phyloP scores from a whole-genome alignment of 2,329 filamentous ascomycete species.

The Aspergillus thermomutatus region DNA sequence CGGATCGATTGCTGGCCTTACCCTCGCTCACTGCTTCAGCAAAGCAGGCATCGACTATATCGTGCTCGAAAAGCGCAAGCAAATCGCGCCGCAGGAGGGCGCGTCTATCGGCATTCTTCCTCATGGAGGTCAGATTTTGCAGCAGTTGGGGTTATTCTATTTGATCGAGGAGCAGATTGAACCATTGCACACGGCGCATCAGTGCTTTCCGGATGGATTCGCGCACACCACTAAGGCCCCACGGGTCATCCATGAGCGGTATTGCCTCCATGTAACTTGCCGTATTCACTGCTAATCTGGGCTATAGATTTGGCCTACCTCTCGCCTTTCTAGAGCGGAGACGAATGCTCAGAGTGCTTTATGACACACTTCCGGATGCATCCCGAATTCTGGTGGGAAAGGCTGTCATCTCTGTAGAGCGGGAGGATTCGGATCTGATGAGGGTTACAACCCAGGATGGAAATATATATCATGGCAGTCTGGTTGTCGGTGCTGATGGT shows the following conservation, averaged over 20 bases:
- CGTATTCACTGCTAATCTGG: background rate
- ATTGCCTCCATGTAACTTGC: background rate
- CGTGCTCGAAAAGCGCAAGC: background rate
- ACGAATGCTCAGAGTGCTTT: constrained; percentile 19
- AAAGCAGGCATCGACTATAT: background rate
- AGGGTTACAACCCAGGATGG: constrained; percentile 13
- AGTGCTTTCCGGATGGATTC: background rate
- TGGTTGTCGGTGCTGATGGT: constrained; percentile 44
- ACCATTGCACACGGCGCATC: background rate
- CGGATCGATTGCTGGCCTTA: background rate
- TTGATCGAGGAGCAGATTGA: background rate
- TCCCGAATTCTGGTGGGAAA: constrained; percentile 16
- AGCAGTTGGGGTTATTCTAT: background rate
- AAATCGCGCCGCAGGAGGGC: background rate
- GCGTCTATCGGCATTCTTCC: background rate
- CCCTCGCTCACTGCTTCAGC: background rate
- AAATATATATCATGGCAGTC: constrained; percentile 19
- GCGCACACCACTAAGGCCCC: background rate
- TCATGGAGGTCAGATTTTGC: background rate
- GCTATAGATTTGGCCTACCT: background rate
- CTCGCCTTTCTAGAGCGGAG: background rate
- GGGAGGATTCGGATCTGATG: background rate
- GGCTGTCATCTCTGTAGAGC: constrained; percentile 7
- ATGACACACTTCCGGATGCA: constrained; percentile 22
- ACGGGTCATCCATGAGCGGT: background rate